These are phyloP conservation scores for Candida hungchunana DNA, from an alignment of 805 yeast genomes.

Conservation along the genomic window DNA sequence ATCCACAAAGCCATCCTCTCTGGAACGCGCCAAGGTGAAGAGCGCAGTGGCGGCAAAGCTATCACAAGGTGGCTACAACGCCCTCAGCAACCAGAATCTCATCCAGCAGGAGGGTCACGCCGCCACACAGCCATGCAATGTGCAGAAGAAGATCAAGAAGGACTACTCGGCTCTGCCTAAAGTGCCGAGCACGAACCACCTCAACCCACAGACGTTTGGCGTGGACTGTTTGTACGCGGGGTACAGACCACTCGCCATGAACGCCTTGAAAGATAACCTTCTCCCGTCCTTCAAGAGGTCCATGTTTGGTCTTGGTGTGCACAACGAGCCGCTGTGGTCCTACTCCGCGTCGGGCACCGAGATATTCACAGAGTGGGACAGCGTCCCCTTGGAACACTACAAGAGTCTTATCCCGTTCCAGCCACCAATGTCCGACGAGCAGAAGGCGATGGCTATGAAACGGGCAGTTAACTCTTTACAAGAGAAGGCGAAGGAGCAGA, in stretches of 20 bases:
- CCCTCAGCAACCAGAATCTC: constrained; percentile 25
- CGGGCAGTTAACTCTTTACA: background rate
- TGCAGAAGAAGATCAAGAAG: constrained; percentile 9
- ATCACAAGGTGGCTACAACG: constrained; percentile 21
- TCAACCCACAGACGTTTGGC: constrained; percentile 16
- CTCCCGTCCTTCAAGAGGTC: constrained; percentile 28
- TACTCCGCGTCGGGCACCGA: constrained; percentile 34
- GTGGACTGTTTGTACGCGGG: constrained; percentile 22
- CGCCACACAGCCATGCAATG: background rate
- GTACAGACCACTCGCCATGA: constrained; percentile 24
- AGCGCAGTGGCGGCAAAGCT: constrained; percentile 19
- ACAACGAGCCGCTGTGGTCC: constrained; percentile 29
- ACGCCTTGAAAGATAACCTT: constrained; percentile 25
- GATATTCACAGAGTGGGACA: constrained; percentile 30
- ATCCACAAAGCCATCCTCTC: constrained; percentile 10
- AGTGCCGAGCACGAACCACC: constrained; percentile 19
- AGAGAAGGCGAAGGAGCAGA: constrained; percentile 6
- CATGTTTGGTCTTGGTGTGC: constrained; percentile 20
- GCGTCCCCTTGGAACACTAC: constrained; percentile 15
- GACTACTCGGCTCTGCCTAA: constrained; percentile 22
- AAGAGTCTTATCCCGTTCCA: constrained; percentile 31
- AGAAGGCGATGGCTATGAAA: constrained; percentile 2
- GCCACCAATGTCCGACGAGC: constrained; percentile 24
- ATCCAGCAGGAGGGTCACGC: background rate
- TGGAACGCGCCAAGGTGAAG: constrained; percentile 9